These are phyloP conservation scores for Penicillium rolfsii DNA, from an alignment of 2,329 filamentous ascomycete species.

Conservation along the genomic window DNA sequence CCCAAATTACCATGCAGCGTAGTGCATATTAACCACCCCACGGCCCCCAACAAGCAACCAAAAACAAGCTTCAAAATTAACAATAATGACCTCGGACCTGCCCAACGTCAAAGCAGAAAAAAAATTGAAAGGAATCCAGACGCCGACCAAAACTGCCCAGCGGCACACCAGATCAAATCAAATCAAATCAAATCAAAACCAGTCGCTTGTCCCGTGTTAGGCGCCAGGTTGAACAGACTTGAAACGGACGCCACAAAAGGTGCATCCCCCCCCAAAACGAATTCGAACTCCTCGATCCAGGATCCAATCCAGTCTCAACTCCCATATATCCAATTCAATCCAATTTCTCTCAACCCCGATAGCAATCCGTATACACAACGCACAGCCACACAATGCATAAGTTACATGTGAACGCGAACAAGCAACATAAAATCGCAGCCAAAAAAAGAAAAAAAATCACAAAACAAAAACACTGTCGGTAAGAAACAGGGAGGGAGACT, in stretches of 20 bases:
- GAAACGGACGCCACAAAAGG: not conserved
- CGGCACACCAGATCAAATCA: not conserved
- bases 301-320: not conserved
- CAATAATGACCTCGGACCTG: not conserved
- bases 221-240: not conserved
- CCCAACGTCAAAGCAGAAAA: not conserved
- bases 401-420: not conserved
- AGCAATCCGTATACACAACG: not conserved
- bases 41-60: slow-evolving; percentile 1
- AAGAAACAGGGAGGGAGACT: slow-evolving; percentile 1
- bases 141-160: not conserved
- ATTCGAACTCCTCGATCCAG: not conserved
- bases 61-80: slow-evolving; percentile 1
- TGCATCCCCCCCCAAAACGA: not conserved
- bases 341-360: not conserved
- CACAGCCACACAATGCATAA: not conserved
- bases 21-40: not conserved
- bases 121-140: not conserved
- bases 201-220: not conserved
- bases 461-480: slow-evolving; percentile 7
- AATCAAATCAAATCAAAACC: not conserved
- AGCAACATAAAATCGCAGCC: not conserved
- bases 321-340: not conserved
- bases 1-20: not conserved
- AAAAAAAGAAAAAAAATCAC: slow-evolving; percentile 1